Evolutionary conservation across 257 asterid species (phyloP).

Genomic region (Nyctanthes arbortristis): DNA sequence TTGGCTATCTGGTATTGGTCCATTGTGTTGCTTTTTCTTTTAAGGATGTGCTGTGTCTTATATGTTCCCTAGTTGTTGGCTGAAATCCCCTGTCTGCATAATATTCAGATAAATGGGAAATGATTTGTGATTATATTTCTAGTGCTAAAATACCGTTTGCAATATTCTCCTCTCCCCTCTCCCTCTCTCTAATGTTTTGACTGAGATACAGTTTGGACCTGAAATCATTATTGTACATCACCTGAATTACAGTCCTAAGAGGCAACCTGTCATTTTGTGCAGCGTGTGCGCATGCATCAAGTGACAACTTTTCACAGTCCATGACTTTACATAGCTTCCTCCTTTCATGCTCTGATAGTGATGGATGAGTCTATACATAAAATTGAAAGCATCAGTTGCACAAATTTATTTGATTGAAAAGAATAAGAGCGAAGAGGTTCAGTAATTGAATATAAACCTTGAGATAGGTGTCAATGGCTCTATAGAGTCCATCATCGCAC

Average conservation of each 20-base stretch:
- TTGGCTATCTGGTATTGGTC: slow-evolving; percentile 6
- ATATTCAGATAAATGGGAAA: background rate
- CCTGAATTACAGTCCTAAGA: slow-evolving; percentile 79
- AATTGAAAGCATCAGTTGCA: slow-evolving; percentile 7
- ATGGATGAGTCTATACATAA: slow-evolving; percentile 58
- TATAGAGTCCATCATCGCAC: slow-evolving; percentile 75
- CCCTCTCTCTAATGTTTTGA: background rate
- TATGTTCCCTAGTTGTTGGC: background rate
- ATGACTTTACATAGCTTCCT: slow-evolving; percentile 75
- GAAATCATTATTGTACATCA: slow-evolving; percentile 25
- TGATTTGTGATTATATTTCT: background rate
- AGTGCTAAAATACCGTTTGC: background rate
- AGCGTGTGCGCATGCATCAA: slow-evolving; percentile 83
- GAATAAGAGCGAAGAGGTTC: slow-evolving; percentile 10
- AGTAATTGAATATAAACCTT: slow-evolving; percentile 45
- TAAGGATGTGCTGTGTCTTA: background rate
- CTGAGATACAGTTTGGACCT: background rate
- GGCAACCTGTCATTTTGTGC: slow-evolving; percentile 94
- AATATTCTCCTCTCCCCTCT: background rate
- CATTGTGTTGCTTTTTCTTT: slow-evolving; percentile 10
- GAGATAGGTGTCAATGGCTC: slow-evolving; percentile 83
- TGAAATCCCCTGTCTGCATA: background rate
- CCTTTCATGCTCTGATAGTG: slow-evolving; percentile 71
- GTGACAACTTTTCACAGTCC: slow-evolving; percentile 78
- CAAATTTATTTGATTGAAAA: slow-evolving; percentile 1